Evolutionary conservation across 176 grass and related monocot genomes (phyloP).

Genomic region (Puccinellia tenuiflora): DNA sequence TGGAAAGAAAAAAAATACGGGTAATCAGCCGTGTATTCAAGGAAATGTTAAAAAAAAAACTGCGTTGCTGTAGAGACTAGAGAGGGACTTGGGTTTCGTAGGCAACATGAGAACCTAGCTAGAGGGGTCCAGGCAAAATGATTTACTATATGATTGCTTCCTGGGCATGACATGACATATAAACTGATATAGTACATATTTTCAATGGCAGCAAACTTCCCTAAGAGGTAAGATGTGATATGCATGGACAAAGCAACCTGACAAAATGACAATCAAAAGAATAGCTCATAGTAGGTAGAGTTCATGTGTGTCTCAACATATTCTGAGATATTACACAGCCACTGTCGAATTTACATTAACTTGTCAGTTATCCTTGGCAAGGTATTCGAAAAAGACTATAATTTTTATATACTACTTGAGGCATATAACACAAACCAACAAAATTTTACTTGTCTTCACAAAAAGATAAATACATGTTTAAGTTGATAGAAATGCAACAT

Average conservation of each 20-base stretch:
- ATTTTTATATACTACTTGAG: too few species aligned
- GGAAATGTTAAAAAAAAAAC: background rate
- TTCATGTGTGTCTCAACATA: background rate
- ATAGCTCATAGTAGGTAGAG: background rate
- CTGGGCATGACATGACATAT: background rate
- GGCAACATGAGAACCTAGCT: background rate
- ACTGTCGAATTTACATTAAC: background rate
- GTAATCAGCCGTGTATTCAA: background rate
- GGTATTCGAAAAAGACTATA: background rate
- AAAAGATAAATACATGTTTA: background rate
- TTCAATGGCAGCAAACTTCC: background rate
- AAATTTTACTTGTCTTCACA: background rate
- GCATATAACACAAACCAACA: background rate
- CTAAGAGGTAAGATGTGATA: background rate
- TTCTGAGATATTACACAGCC: background rate
- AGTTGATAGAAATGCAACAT: background rate
- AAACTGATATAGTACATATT: background rate
- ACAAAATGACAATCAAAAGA: background rate
- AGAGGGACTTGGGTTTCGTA: background rate
- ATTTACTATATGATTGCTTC: background rate
- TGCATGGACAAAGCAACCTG: background rate
- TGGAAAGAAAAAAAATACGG: background rate
- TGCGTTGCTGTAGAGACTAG: background rate
- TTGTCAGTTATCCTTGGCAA: background rate
- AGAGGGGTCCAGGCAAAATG: background rate